Base-by-base conservation (phyloP, 768 basidiomycete genomes). In the Stropharia rugosoannulata region DNA sequence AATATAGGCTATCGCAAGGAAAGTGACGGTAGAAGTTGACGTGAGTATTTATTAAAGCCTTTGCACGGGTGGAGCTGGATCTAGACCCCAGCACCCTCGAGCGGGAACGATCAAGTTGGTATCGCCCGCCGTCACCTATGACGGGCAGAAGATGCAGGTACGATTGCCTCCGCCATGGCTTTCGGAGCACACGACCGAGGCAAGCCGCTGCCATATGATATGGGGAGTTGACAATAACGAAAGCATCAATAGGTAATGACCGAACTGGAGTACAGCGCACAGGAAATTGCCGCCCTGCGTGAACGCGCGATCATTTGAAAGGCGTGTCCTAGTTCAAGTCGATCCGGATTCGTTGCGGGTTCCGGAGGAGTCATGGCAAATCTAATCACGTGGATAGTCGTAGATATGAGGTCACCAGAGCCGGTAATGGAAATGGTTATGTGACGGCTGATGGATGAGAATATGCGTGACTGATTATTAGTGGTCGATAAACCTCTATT, bases 111-210 rank as follows among this genome's bases (percentile, higher is more conserved):
- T 95, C 67, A 90, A 88, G 66, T 76, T 94, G 60, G 89, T 92
- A 19, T 86, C 86, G 2, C 89, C 93, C 16, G 84, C 93, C 0
- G 90, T 93, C 27, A 77, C 81, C 11, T 94, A 93, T 73, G 88
- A 93, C 63, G 92, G 92, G 15, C 73, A 78, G 68, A 84, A 84
- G 63, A 91, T 92, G 84, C 79, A 82, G 29, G 80, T 93, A 40
- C 78, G 75, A 47, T 79, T 82, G 55, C 82, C 90, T n/a, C 92
- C 93, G 10, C 93, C 93, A n/a, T 93, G 85, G 80, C 76, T 92
- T 19, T 91, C 90, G 50, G 83, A 94, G 62, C 93, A 94, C 69
- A 94, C 92, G 12, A 75, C 73, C 3, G 89, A 93, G 82, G 88
- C 87, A 52, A 49, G 68, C 61, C 38, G 29, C 35, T 47, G 38